phyloP scores from a whole-genome alignment of 148 eudicot species.

The Linanthus parryae region DNA sequence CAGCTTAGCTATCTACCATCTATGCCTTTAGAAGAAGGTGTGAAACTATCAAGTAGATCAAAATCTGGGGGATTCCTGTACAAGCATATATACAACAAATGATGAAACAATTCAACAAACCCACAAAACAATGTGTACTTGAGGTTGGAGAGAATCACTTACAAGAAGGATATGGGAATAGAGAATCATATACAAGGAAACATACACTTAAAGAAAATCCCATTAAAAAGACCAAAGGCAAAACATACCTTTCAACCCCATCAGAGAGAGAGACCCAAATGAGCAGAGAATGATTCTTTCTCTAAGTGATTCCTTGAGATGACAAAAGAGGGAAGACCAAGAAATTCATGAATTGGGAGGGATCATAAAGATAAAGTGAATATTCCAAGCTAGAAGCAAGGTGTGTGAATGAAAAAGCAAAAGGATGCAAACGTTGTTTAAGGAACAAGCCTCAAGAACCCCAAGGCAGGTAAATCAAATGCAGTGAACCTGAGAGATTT shows the following conservation, averaged over 20 bases:
- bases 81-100: not conserved
- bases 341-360: constrained; percentile 7
- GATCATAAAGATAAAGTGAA: constrained; percentile 19
- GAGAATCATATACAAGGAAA: not conserved
- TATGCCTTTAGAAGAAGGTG: not conserved
- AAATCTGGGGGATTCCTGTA: not conserved
- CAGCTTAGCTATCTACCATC: not conserved
- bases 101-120: not conserved
- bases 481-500: constrained; percentile 22
- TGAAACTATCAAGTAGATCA: not conserved
- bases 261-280: constrained; percentile 4
- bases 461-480: no score
- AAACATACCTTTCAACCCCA: constrained; percentile 25
- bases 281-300: not conserved
- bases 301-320: constrained; percentile 30
- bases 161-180: constrained; percentile 2
- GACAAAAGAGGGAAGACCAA: constrained; percentile 19
- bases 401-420: constrained; percentile 18
- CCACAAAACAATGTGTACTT: not conserved
- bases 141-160: not conserved
- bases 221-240: constrained; percentile 19
- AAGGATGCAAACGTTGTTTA: constrained; percentile 17
- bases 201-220: constrained; percentile 1
- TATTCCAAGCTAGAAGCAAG: constrained; percentile 25
- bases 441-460: no score